phyloP scores from a whole-genome alignment of 2,329 filamentous ascomycete genomes.

The Ophiostoma sp. region DNA sequence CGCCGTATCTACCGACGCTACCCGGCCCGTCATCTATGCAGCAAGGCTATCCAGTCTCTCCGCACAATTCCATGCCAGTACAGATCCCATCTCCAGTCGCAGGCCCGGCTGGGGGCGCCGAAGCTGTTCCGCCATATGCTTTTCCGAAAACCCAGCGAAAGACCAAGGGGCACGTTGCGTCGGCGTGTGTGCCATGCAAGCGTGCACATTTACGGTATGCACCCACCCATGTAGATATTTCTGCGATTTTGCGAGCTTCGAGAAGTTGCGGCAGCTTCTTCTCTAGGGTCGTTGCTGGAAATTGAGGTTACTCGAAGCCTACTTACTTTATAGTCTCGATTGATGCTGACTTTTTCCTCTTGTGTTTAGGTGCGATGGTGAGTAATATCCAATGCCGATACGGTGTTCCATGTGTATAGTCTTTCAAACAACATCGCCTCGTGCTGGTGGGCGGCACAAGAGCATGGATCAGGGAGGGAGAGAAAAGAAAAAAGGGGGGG shows the following conservation, averaged over 20 bases:
- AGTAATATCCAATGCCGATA: slow-evolving; percentile 1
- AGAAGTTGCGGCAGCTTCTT: neutral
- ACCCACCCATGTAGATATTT: neutral
- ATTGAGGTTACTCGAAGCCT: neutral
- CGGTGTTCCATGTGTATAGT: neutral
- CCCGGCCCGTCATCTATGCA: slow-evolving; percentile 26
- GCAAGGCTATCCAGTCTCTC: slow-evolving; percentile 24
- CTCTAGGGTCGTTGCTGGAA: neutral
- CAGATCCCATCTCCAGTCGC: slow-evolving; percentile 42
- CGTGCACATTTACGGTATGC: slow-evolving; percentile 68
- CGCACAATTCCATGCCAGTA: slow-evolving; percentile 38
- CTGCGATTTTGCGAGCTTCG: neutral
- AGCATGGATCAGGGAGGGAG: too few relatives aligned
- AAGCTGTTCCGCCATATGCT: slow-evolving; percentile 40
- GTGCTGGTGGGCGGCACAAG: too few relatives aligned
- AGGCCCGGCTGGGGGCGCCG: slow-evolving; percentile 18
- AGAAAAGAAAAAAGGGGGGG: neutral
- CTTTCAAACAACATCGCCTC: neutral
- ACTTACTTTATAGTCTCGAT: neutral
- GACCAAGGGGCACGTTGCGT: slow-evolving; percentile 76
- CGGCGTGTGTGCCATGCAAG: slow-evolving; percentile 81
- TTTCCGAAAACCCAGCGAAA: slow-evolving; percentile 61
- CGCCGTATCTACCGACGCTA: slow-evolving; percentile 30
- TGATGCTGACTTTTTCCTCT: neutral
- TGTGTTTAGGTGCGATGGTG: slow-evolving; percentile 22